These are phyloP conservation scores for Vitis rupestris DNA, from an alignment of 164 flowering plant genomes.

Conservation along the genomic window DNA sequence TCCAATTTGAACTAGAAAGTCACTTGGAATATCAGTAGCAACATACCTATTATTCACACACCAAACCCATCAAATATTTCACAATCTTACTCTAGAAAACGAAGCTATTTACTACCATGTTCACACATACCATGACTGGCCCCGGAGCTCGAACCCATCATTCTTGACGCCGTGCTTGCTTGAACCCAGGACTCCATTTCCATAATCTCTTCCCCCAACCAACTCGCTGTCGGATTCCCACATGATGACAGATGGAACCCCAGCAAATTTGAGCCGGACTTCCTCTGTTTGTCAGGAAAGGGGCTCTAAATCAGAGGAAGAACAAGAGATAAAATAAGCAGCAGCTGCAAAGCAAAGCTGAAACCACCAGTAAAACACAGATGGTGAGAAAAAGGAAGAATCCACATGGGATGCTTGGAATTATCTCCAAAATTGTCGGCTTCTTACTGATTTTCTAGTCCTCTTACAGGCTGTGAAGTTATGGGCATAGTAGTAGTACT, in stretches of 20 bases:
- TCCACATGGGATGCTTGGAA: constrained; percentile 67
- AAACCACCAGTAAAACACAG: not conserved
- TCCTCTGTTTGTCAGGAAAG: constrained; percentile 7
- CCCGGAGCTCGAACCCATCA: constrained; percentile 85
- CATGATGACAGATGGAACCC: constrained; percentile 35
- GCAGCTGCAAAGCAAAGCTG: not conserved
- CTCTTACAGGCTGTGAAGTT: constrained; percentile 65
- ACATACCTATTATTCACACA: constrained; percentile 55
- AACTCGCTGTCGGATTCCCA: constrained; percentile 91
- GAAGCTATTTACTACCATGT: not conserved
- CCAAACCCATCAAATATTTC: not conserved
- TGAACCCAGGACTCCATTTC: constrained; percentile 53
- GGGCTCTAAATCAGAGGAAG: constrained; percentile 11
- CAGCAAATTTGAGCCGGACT: constrained; percentile 11
- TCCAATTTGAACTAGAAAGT: constrained; percentile 69
- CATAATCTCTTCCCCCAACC: constrained; percentile 54
- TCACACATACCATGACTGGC: constrained; percentile 66
- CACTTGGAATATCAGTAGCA: constrained; percentile 90
- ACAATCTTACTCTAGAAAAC: not conserved
- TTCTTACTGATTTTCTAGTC: constrained; percentile 21
- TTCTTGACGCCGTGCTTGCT: constrained; percentile 70
- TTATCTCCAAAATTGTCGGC: constrained; percentile 45
- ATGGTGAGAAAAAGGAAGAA: constrained; percentile 16
- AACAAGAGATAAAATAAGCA: constrained; percentile 2
- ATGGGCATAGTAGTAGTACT: constrained; percentile 38